These are phyloP conservation scores for Heliosperma pusillum DNA, from an alignment of 148 eudicot genomes.

Conservation along the genomic window DNA sequence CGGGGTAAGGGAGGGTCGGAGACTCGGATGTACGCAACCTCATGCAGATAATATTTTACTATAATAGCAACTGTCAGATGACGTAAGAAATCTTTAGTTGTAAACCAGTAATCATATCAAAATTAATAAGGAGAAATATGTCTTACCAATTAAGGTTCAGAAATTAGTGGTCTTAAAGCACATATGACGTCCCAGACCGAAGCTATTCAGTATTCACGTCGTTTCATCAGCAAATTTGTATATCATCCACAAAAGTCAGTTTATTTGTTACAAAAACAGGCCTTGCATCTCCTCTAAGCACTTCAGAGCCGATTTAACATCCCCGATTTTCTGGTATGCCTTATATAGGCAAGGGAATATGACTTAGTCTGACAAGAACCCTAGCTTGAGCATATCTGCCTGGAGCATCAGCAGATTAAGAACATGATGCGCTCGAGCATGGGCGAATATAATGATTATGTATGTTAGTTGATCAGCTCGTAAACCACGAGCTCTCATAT, in stretches of 20 bases:
- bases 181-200: constrained; percentile 1
- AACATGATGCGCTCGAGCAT: constrained; percentile 38
- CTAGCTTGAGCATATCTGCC: constrained; percentile 78
- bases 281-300: constrained; percentile 30
- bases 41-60: neutral
- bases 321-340: constrained; percentile 44
- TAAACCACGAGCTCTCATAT: constrained; percentile 53
- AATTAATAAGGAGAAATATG: neutral
- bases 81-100: neutral
- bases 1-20: too few relatives aligned
- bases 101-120: neutral
- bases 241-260: constrained; percentile 13
- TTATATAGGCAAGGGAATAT: constrained; percentile 33
- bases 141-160: constrained; percentile 16
- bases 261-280: neutral
- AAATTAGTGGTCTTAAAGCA: neutral
- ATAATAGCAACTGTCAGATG: neutral
- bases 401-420: constrained; percentile 59
- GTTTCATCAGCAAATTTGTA: neutral
- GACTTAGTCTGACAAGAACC: constrained; percentile 39
- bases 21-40: neutral
- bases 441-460: constrained; percentile 37
- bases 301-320: constrained; percentile 35
- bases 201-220: constrained; percentile 6
- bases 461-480: constrained; percentile 52